Conservation (phyloP, 148 eudicot genomes). For the Rhododendron henanense region DNA sequence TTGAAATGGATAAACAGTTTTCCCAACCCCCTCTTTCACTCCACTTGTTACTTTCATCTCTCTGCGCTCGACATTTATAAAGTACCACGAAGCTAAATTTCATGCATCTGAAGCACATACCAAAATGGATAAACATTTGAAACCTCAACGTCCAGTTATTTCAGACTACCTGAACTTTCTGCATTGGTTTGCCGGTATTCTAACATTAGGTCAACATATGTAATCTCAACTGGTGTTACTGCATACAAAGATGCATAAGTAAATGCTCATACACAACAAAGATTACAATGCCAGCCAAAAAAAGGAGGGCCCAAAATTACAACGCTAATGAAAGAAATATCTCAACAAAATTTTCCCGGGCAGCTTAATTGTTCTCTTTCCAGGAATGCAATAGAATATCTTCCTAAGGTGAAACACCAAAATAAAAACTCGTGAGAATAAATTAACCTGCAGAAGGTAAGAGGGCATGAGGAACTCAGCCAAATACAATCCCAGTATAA, state of each 20-base stretch:
- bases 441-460: constrained; percentile 9
- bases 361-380: constrained; percentile 6
- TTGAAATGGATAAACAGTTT: no score
- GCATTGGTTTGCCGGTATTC: neutral
- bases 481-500: neutral
- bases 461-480: neutral
- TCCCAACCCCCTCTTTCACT: no score
- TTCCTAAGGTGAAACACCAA: constrained; percentile 2
- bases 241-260: neutral
- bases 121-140: neutral
- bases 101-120: neutral
- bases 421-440: neutral
- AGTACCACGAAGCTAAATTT: neutral
- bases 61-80: neutral
- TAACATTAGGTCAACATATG: neutral
- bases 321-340: neutral
- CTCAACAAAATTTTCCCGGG: constrained; percentile 9
- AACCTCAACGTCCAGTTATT: neutral
- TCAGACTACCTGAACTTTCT: neutral
- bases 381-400: neutral
- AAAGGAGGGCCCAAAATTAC: neutral
- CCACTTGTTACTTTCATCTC: no score
- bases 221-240: neutral
- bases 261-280: neutral
- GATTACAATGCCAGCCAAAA: neutral